phyloP scores from a whole-genome alignment of 1,284 basidiomycete species.

The Sporisorium scitamineum region DNA sequence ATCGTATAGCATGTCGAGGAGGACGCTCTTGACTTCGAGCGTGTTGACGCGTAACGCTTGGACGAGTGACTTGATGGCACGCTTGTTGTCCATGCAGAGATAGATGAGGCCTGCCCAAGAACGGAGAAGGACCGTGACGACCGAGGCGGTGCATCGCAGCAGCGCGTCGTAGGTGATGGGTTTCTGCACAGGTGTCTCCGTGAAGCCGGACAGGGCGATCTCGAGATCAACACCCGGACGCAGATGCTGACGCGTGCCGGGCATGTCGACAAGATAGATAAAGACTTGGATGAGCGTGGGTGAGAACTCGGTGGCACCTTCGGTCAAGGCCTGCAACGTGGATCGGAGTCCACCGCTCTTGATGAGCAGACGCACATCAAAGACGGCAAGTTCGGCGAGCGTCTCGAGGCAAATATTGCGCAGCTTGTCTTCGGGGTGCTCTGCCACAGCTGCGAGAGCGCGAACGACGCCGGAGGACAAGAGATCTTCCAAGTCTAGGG shows the following conservation, averaged over 20 bases:
- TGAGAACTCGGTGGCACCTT: slow-evolving; percentile 86
- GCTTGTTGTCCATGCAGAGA: slow-evolving; percentile 88
- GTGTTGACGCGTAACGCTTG: slow-evolving; percentile 89
- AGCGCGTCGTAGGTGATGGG: slow-evolving; percentile 71
- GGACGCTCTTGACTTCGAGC: slow-evolving; percentile 75
- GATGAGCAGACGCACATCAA: slow-evolving; percentile 86
- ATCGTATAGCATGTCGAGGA: slow-evolving; percentile 93
- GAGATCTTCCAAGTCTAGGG: slow-evolving; percentile 63
- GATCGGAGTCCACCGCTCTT: slow-evolving; percentile 87
- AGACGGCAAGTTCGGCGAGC: slow-evolving; percentile 86
- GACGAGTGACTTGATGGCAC: slow-evolving; percentile 85
- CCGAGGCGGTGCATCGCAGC: slow-evolving; percentile 80
- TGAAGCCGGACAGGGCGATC: slow-evolving; percentile 72
- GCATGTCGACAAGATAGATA: slow-evolving; percentile 85
- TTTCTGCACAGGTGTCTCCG: slow-evolving; percentile 84
- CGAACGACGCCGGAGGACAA: slow-evolving; percentile 72
- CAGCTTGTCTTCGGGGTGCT: slow-evolving; percentile 91
- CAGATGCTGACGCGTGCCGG: slow-evolving; percentile 82
- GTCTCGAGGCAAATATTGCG: slow-evolving; percentile 87
- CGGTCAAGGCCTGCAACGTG: slow-evolving; percentile 84
- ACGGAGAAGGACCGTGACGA: slow-evolving; percentile 83
- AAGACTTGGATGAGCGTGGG: slow-evolving; percentile 87
- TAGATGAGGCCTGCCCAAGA: slow-evolving; percentile 97
- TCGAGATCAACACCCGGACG: slow-evolving; percentile 89
- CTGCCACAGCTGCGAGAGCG: slow-evolving; percentile 89